Evolutionary conservation across 768 basidiomycete species (phyloP).

Genomic region (Ramaria sp.): DNA sequence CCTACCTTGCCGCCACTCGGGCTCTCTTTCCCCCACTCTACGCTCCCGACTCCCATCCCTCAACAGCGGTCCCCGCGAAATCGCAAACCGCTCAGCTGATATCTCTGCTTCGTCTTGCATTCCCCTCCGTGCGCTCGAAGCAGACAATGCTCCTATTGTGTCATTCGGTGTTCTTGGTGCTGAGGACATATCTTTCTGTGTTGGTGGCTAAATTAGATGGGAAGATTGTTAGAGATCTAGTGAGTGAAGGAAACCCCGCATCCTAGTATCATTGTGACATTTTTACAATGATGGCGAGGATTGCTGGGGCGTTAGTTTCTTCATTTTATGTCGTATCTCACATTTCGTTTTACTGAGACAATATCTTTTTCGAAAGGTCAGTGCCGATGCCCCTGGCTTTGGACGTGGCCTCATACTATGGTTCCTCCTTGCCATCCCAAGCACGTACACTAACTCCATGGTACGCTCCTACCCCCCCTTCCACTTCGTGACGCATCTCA

Average conservation of each 20-base stretch:
- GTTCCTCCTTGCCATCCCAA: conserved; percentile 86
- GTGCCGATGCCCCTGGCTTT: conserved; percentile 78
- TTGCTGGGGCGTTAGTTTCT: no score
- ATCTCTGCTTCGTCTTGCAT: conserved; percentile 63
- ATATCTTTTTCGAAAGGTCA: no score
- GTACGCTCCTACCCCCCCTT: conserved; percentile 26
- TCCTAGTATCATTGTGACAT: no score
- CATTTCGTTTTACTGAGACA: not conserved
- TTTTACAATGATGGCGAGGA: no score
- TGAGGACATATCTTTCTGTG: conserved; percentile 80
- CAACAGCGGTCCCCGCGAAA: conserved; percentile 58
- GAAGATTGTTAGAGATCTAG: conserved; percentile 77
- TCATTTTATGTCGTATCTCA: no score
- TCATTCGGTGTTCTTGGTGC: conserved; percentile 78
- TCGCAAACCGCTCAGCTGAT: conserved; percentile 62
- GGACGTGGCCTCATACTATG: conserved; percentile 71
- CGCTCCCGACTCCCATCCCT: conserved; percentile 13
- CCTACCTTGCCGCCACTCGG: conserved; percentile 41
- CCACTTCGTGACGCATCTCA: not conserved
- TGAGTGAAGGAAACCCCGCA: no score
- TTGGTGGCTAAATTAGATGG: conserved; percentile 86
- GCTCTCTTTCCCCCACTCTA: conserved; percentile 52
- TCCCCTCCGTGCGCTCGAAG: conserved; percentile 50
- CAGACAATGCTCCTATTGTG: conserved; percentile 63
- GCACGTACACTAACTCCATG: conserved; percentile 94